Conservation (phyloP, 805 yeast genomes). For the Myxozyma monticola region DNA sequence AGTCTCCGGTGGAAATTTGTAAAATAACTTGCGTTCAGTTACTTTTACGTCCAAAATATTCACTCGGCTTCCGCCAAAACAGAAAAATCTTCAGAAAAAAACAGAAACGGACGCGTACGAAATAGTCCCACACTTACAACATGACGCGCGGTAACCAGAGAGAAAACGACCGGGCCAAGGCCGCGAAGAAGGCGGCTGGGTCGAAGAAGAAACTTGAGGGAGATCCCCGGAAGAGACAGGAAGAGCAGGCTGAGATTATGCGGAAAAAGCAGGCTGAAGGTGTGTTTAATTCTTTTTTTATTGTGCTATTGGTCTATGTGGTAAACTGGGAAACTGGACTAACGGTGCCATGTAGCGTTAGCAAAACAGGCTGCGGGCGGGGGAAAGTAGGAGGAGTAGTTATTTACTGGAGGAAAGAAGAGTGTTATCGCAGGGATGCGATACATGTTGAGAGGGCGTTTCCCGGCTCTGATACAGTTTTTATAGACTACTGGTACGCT, state of each 20-base stretch:
- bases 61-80: no score
- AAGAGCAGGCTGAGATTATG: constrained; percentile 85
- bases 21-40: no score
- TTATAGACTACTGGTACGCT: no score
- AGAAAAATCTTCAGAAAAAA: no score
- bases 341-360: constrained; percentile 10
- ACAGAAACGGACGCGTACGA: not conserved
- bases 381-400: no score
- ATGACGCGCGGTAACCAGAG: constrained; percentile 89
- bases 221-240: constrained; percentile 82
- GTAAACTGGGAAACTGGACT: not conserved
- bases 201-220: constrained; percentile 72
- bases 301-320: no score
- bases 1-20: no score
- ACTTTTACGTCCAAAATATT: no score
- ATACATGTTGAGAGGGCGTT: no score
- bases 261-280: constrained; percentile 86
- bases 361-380: constrained; percentile 16
- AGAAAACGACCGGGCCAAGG: constrained; percentile 88
- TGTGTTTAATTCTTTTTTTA: constrained; percentile 23
- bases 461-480: no score
- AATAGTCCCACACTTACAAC: not conserved
- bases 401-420: no score
- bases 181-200: constrained; percentile 64
- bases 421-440: no score